Evolutionary conservation across 768 basidiomycete genomes (phyloP).

Genomic region (Xerocomellus intermedius): DNA sequence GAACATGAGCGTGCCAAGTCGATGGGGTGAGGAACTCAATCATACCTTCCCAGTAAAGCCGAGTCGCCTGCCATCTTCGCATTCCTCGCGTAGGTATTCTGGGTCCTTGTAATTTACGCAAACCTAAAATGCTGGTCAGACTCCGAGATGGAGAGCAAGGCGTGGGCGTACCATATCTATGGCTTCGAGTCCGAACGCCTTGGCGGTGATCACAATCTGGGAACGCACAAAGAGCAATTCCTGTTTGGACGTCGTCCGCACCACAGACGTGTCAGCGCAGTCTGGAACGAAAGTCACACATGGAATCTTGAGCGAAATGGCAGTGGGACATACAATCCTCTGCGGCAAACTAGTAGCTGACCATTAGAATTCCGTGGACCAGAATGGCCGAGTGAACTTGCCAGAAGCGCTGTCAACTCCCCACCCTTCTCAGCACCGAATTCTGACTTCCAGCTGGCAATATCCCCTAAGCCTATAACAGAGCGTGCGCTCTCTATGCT

Average conservation of each 20-base stretch:
- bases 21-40: background rate
- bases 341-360: conserved; percentile 72
- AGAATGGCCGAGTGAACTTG: conserved; percentile 6
- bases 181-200: conserved; percentile 78
- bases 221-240: conserved; percentile 87
- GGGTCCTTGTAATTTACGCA: conserved; percentile 84
- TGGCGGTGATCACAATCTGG: conserved; percentile 76
- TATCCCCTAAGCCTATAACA: conserved; percentile 63
- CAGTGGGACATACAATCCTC: conserved; percentile 72
- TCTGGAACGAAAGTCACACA: conserved; percentile 44
- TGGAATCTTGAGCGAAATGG: background rate
- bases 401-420: conserved; percentile 60
- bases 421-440: conserved; percentile 48
- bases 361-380: background rate
- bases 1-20: conserved; percentile 1
- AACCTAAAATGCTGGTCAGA: conserved; percentile 47
- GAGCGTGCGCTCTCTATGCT: conserved; percentile 84
- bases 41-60: conserved; percentile 90
- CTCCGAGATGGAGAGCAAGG: background rate
- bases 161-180: conserved; percentile 77
- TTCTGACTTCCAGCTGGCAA: conserved; percentile 66
- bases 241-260: conserved; percentile 67
- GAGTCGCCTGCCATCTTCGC: conserved; percentile 71
- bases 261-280: conserved; percentile 85
- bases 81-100: conserved; percentile 67